Evolutionary conservation across 805 yeast species (phyloP), one percentile per base, ranked within the genome.

Genomic region (Ogataea paraovalis): DNA sequence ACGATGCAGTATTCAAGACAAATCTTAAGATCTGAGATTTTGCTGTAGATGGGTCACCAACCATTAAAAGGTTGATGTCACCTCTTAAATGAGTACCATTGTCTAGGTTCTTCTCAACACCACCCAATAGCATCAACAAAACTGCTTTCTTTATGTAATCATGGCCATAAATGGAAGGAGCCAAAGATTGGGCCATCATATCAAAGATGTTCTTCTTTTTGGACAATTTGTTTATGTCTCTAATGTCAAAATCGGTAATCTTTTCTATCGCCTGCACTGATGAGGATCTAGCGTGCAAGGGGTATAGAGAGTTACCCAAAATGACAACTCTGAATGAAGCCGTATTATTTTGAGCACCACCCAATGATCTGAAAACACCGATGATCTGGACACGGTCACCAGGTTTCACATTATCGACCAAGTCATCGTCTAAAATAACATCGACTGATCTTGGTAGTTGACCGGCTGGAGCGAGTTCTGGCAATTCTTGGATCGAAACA

Each of bases 21-120:
- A 94, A 92, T 55, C 98, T 78, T 53, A 94, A 76, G 73, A 94
- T 83, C 71, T 94, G 99, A 3, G 97, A 91, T 67, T 94, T 94
- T 22, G 99, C 98, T 16, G 99, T 94, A 8, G 97, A 89, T 13
- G 99, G 99, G 67, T 94, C 99, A 70, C 99, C 99, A 36, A 94
- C 97, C 96, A 94, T 87, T 44, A 94, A 74, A 46, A 94, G 75
- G 64, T 94, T 94, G 65, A 94, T 92, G 70, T 94, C 99, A 72
- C 99, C 99, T 75, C 99, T 85, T 61, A 94, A 81, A 69, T 94
- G 98, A 4, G 97, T 85, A 8, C 99, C 99, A 60, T 92, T 92
- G 40, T 83, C 92, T 58, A 94, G 73, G 66, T 92, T 92, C 69
- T 92, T 92, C 60, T 94, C 97, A 34, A 84, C 83, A 64, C 99